Base-by-base conservation (phyloP, 805 yeast species). In the Barnettozyma sp. region DNA sequence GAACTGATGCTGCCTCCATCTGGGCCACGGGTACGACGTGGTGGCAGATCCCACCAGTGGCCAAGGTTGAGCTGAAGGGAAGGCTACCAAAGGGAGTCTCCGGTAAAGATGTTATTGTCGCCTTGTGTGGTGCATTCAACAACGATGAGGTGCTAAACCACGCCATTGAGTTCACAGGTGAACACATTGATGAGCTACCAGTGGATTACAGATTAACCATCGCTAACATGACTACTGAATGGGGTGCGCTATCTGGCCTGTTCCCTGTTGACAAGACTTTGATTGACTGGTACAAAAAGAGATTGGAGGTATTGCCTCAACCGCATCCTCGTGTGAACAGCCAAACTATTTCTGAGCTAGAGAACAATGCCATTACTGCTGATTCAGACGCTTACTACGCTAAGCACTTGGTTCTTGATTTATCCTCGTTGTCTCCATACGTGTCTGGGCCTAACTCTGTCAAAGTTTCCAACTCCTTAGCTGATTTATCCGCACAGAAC, bases 11-110 rank as follows among this genome's bases (percentile, higher is more conserved):
- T 16, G 99, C 99, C 4, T 77, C 97, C 8, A 90, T 92, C 46
- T 92, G 99, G 99, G 97, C 99, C 10, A 92, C 99, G 0, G 97
- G 97, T 26, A 94, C 87, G 64, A 92, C 98, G 4, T 92, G 99
- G 99, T 92, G 98, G 98, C 98, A 94, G 73, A 85, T 92, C 37
- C 99, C 99, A 3, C 97, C 98, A 1, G 97, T 92, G 17, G 98
- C 97, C 23, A 76, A 78, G 52, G 97, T 92, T 8, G 94, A 85
- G 58, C 71, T 92, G 38, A 67, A 71, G 45, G 96, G 96, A 28
- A 60, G 73, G 47, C 70, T 92, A 40, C 95, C 94, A 10, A 62
- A 70, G 34, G 96, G 96, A 13, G 87, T 85, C 13, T 78, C 95
- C 4, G 99, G 99, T 43, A 92, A 92, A 60, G 99, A 92, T 63